Base-by-base conservation (phyloP, 176 grass and related monocot genomes). In the Oryza nivara region DNA sequence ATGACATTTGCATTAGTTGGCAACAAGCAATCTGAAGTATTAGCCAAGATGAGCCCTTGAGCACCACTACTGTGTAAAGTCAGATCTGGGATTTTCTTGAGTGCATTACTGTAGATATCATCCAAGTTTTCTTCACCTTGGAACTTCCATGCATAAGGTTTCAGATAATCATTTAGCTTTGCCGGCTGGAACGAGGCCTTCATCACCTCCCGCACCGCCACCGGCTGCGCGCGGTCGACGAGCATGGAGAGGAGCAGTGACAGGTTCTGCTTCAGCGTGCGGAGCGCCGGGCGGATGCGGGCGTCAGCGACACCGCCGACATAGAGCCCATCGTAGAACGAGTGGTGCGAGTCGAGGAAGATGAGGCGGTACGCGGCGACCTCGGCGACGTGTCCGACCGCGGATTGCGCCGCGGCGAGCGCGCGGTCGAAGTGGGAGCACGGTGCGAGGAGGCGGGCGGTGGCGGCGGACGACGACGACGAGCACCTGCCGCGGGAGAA, bases 331-430 rank as follows among this genome's bases (percentile, higher is more conserved):
- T 86, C 80, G 75, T 92, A 92, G 82, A 95, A 95, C 1, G 80
- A 92, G 58, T 84, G 75, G 70, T 89, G 82, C 34, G 88, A 90
- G 78, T 93, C 93, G 19, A 89, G 6, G 26, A 96, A 96, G 80
- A 96, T 54, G 77, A 96, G 85, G 64, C 90, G 86, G 83, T 91
- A 88, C 73, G 93, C 93, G 64, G 88, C 83, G 23, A 92, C 69
- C 89, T 96, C 93, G 8, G 85, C 76, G 5, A 94, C 89, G n/a
- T 82, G 87, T 36, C 6, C 13, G 70, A 94, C 63, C 38, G 82
- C 81, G 7, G 89, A 45, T 26, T 94, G 87, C 1, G 83, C 69
- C 12, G 89, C 60, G 7, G 81, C 14, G 54, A 84, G 92, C 0
- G 92, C 78, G 0, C 36, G 68, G 45, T 89, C 84, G 65, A 91